phyloP scores from a whole-genome alignment of 2,329 filamentous ascomycete species.

The Purpureocillium takamizusanense region DNA sequence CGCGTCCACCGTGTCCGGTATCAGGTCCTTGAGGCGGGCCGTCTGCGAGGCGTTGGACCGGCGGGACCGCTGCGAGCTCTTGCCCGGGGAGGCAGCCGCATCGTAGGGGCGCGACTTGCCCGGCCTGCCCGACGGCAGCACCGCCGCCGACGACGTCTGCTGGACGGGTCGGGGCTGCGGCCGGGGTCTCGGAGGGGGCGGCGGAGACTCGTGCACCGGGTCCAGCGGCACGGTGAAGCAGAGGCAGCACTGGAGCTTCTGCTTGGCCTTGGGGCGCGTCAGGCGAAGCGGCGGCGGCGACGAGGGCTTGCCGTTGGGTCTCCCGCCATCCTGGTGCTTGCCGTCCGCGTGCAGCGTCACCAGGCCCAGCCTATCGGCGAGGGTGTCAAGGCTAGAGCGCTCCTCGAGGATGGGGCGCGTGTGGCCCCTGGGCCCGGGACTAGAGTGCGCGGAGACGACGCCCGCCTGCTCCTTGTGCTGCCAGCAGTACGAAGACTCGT shows the following conservation, averaged over 20 bases:
- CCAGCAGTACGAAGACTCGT: slow-evolving; percentile 75
- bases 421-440: slow-evolving; percentile 30
- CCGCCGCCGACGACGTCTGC: slow-evolving; percentile 10
- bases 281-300: slow-evolving; percentile 15
- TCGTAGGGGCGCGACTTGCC: too few species aligned
- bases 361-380: slow-evolving; percentile 71
- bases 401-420: slow-evolving; percentile 49
- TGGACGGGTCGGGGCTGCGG: slow-evolving; percentile 40
- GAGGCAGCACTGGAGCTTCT: slow-evolving; percentile 34
- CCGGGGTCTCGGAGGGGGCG: slow-evolving; percentile 24
- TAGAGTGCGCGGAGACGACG: slow-evolving; percentile 34
- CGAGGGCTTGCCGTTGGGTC: slow-evolving; percentile 2
- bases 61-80: slow-evolving; percentile 17
- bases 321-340: slow-evolving; percentile 3
- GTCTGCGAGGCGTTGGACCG: slow-evolving; percentile 22
- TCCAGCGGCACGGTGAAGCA: slow-evolving; percentile 43
- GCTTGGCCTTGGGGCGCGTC: slow-evolving; percentile 16
- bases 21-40: slow-evolving; percentile 37
- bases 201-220: slow-evolving; percentile 23
- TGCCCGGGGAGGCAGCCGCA: slow-evolving; percentile 16
- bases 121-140: too few species aligned
- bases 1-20: slow-evolving; percentile 58
- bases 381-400: slow-evolving; percentile 75
- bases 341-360: slow-evolving; percentile 48
- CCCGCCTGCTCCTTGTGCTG: slow-evolving; percentile 85